phyloP scores from a whole-genome alignment of 2,329 filamentous ascomycete species.

The Microdochium nivale region DNA sequence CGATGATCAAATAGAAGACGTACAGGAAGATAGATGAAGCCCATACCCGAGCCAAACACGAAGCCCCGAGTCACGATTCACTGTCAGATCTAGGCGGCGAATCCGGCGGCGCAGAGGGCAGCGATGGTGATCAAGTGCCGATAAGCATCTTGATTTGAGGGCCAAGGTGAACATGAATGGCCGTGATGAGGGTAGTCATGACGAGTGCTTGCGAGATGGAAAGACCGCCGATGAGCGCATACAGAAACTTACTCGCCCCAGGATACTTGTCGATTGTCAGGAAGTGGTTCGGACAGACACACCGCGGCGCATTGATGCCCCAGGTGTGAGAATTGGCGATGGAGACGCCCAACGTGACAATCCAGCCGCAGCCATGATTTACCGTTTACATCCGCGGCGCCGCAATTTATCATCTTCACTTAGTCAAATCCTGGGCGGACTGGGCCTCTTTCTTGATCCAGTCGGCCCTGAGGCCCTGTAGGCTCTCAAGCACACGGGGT shows the following conservation, averaged over 20 bases:
- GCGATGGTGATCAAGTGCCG: slow-evolving; percentile 42
- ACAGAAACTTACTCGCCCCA: slow-evolving; percentile 42
- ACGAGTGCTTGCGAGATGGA: slow-evolving; percentile 35
- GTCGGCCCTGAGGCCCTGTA: slow-evolving; percentile 34
- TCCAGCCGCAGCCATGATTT: slow-evolving; percentile 43
- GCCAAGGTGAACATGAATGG: slow-evolving; percentile 19
- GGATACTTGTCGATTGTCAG: slow-evolving; percentile 40
- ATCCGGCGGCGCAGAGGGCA: slow-evolving; percentile 43
- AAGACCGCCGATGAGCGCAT: slow-evolving; percentile 51
- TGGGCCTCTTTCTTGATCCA: slow-evolving; percentile 15
- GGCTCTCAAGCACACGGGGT: slow-evolving; percentile 39
- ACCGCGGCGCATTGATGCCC: slow-evolving; percentile 35
- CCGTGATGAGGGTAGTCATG: slow-evolving; percentile 28
- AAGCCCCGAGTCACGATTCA: slow-evolving; percentile 51
- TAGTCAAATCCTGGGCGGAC: not conserved
- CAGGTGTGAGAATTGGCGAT: slow-evolving; percentile 28
- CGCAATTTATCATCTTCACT: no score
- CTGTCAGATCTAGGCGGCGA: slow-evolving; percentile 47
- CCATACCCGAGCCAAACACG: slow-evolving; percentile 52
- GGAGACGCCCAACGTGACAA: slow-evolving; percentile 26
- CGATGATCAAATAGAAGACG: slow-evolving; percentile 1
- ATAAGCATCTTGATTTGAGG: slow-evolving; percentile 33
- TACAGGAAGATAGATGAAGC: slow-evolving; percentile 47
- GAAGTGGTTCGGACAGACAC: slow-evolving; percentile 49
- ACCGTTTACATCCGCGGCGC: no score